Conservation (phyloP, 176 grass and related monocot genomes). For the Musa acuminata region DNA sequence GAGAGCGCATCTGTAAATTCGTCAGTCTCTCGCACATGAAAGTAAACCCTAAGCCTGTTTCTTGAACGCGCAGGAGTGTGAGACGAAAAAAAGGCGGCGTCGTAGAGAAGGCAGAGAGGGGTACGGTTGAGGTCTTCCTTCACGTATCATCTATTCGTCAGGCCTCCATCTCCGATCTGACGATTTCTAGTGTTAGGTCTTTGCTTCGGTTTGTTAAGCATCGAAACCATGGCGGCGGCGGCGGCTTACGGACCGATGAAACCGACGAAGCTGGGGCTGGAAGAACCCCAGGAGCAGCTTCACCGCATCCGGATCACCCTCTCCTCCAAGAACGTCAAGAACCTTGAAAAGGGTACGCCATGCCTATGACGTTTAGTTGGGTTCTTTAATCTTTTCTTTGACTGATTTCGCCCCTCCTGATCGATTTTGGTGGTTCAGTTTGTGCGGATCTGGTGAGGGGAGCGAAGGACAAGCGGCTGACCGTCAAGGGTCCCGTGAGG, state of each 20-base stretch:
- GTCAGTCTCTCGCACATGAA: no score
- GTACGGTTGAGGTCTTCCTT: no score
- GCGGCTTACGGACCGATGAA: not conserved
- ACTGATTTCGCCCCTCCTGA: no score
- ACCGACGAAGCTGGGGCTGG: not conserved
- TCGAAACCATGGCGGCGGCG: not conserved
- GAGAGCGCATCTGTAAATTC: no score
- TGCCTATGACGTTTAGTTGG: no score
- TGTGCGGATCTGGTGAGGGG: conserved; percentile 4
- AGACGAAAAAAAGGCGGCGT: no score
- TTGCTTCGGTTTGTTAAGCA: not conserved
- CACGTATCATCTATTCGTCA: no score
- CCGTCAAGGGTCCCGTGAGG: not conserved
- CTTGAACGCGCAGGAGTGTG: no score
- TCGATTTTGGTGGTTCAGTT: not conserved
- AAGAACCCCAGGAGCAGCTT: not conserved
- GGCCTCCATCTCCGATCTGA: not conserved
- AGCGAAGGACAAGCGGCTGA: not conserved
- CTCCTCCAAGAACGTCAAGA: conserved; percentile 8
- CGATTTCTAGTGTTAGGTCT: not conserved
- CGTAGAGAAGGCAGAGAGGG: no score
- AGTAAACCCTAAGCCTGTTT: no score
- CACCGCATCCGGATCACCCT: conserved; percentile 10
- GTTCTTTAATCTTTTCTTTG: no score
- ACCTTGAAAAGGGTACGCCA: not conserved